Conservation (phyloP, 768 basidiomycete genomes). For the Lepiota venenata region DNA sequence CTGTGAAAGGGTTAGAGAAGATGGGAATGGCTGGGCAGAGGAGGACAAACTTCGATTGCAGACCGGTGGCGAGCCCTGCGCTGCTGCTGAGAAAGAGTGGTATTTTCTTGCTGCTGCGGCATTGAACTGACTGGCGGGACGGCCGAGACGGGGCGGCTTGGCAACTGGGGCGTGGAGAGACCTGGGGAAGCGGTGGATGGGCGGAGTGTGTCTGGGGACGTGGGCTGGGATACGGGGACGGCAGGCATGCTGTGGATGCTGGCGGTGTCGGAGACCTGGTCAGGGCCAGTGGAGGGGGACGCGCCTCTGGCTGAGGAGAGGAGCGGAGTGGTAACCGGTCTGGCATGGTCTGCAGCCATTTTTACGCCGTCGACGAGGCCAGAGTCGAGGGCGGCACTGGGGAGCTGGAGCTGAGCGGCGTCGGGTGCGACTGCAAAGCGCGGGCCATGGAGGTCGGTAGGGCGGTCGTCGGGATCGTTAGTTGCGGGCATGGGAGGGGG, state of each 20-base stretch:
- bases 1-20: constrained; percentile 23
- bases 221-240: constrained; percentile 44
- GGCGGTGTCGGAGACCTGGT: constrained; percentile 42
- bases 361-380: constrained; percentile 23
- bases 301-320: constrained; percentile 23
- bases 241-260: constrained; percentile 62
- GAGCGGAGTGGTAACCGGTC: constrained; percentile 21
- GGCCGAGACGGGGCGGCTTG: constrained; percentile 30
- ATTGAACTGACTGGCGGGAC: constrained; percentile 21
- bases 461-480: constrained; percentile 27
- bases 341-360: constrained; percentile 23
- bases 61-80: constrained; percentile 47
- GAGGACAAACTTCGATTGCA: constrained; percentile 52
- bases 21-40: constrained; percentile 17
- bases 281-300: constrained; percentile 34
- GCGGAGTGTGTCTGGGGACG: constrained; percentile 22
- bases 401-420: constrained; percentile 23
- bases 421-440: constrained; percentile 16
- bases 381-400: constrained; percentile 15
- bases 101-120: constrained; percentile 23
- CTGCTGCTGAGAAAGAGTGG: constrained; percentile 28
- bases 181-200: constrained; percentile 23
- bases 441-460: constrained; percentile 34
- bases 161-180: constrained; percentile 23
- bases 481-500: background rate